A percentile compares a stretch with the other conserved stretches of the same genome.
phyloP scores from a whole-genome alignment of 2,329 filamentous ascomycete species.

The Claviceps citrina region DNA sequence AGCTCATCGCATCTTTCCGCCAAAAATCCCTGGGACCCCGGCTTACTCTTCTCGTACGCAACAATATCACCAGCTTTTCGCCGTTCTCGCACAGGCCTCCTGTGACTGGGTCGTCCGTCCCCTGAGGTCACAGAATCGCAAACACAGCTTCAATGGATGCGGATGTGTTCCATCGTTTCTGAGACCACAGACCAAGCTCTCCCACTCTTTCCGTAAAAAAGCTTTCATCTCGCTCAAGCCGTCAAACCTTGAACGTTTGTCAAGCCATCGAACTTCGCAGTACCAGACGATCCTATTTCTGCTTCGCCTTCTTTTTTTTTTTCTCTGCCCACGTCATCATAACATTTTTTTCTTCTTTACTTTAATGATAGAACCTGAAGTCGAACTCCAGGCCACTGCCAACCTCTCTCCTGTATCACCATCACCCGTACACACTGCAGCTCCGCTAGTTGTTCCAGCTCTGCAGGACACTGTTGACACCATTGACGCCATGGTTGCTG shows the following conservation, averaged over 20 bases:
- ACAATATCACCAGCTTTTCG: not conserved
- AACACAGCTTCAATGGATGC: constrained; percentile 3
- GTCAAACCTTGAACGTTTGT: not conserved
- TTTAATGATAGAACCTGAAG: constrained; percentile 32
- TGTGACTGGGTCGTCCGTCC: too few species aligned
- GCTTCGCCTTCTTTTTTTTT: constrained; percentile 6
- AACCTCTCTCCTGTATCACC: constrained; percentile 37
- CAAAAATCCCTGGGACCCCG: not conserved
- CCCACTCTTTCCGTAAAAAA: not conserved
- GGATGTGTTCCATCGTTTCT: not conserved
- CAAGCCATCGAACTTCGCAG: not conserved
- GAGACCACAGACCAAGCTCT: not conserved
- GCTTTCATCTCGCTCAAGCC: not conserved
- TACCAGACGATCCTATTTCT: constrained; percentile 4
- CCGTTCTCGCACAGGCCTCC: not conserved
- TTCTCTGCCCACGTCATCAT: constrained; percentile 1
- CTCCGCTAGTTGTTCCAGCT: constrained; percentile 30
- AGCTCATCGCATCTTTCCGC: not conserved
- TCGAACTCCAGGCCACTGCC: constrained; percentile 36
- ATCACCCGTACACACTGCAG: constrained; percentile 30
- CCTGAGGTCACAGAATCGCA: constrained; percentile 2
- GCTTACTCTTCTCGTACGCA: not conserved
- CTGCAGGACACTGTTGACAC: constrained; percentile 38
- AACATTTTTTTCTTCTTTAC: constrained; percentile 7
- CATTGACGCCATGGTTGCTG: constrained; percentile 31